Evolutionary conservation across 495 filamentous ascomycete genomes (phyloP).

Genomic region (Trichoderma virens): DNA sequence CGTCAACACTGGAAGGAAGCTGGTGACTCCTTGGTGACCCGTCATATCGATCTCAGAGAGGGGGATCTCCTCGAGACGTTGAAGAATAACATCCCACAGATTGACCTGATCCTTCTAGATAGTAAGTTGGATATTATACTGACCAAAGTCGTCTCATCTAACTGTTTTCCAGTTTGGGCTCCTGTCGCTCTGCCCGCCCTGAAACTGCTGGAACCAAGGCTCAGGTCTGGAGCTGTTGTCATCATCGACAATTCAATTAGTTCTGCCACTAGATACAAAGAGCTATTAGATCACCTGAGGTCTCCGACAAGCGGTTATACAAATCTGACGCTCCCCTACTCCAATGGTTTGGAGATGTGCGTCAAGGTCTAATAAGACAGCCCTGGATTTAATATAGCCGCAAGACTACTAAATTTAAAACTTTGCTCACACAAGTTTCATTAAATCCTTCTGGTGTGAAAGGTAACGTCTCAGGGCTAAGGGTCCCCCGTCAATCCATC

Average conservation of each 20-base stretch:
- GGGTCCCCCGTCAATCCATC: neutral
- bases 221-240: slow-evolving; percentile 42
- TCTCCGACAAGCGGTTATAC: slow-evolving; percentile 24
- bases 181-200: slow-evolving; percentile 42
- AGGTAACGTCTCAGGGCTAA: neutral
- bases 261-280: slow-evolving; percentile 27
- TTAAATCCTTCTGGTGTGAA: neutral
- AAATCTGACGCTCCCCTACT: slow-evolving; percentile 25
- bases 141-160: neutral
- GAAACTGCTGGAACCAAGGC: slow-evolving; percentile 35
- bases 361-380: slow-evolving; percentile 10
- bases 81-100: slow-evolving; percentile 26
- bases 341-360: slow-evolving; percentile 25
- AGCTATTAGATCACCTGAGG: slow-evolving; percentile 18
- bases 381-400: neutral
- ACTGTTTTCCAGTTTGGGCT: slow-evolving; percentile 40
- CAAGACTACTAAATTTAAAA: neutral
- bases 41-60: slow-evolving; percentile 42
- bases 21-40: slow-evolving; percentile 33
- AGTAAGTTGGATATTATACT: slow-evolving; percentile 29
- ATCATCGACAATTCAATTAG: slow-evolving; percentile 40
- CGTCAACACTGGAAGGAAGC: slow-evolving; percentile 40
- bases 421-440: neutral
- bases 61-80: slow-evolving; percentile 49
- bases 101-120: slow-evolving; percentile 49